These are phyloP conservation scores for Penicillium sp. DNA, from an alignment of 2,329 filamentous ascomycete genomes.

Conservation along the genomic window DNA sequence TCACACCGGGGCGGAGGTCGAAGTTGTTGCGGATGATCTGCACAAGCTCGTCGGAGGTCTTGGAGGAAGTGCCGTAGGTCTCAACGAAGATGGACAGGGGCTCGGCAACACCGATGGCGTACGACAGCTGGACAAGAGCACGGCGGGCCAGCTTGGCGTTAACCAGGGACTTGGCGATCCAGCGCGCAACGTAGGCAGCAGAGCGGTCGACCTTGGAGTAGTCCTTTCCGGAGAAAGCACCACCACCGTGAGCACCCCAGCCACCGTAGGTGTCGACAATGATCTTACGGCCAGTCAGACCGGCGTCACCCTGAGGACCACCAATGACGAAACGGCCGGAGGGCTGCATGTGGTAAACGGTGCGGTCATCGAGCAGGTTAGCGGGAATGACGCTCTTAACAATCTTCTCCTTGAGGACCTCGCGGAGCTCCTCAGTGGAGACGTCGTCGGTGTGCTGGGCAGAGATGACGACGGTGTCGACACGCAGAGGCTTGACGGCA, in stretches of 20 bases:
- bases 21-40: conserved; percentile 95
- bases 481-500: conserved; percentile 83
- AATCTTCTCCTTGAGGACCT: conserved; percentile 96
- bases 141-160: conserved; percentile 82
- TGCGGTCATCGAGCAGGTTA: conserved; percentile 86
- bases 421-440: conserved; percentile 83
- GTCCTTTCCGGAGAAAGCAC: conserved; percentile 99
- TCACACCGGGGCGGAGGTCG: conserved; percentile 95
- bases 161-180: conserved; percentile 98
- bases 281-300: conserved; percentile 98
- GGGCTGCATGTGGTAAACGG: conserved; percentile 97
- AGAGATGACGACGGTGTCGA: conserved; percentile 94
- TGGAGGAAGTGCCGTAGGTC: conserved; percentile 89
- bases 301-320: conserved; percentile 97
- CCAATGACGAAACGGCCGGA: conserved; percentile 98
- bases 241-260: conserved; percentile 99
- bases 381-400: conserved; percentile 90
- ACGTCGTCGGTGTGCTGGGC: conserved; percentile 89
- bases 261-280: conserved; percentile 99
- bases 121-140: conserved; percentile 93
- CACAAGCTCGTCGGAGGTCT: conserved; percentile 87
- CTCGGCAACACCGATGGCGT: conserved; percentile 98
- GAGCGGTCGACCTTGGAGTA: conserved; percentile 99
- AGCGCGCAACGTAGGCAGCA: conserved; percentile 92
- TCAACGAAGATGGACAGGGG: conserved; percentile 97